phyloP scores from a whole-genome alignment of 2,329 filamentous ascomycete species.

The Aspergillus jensenii region DNA sequence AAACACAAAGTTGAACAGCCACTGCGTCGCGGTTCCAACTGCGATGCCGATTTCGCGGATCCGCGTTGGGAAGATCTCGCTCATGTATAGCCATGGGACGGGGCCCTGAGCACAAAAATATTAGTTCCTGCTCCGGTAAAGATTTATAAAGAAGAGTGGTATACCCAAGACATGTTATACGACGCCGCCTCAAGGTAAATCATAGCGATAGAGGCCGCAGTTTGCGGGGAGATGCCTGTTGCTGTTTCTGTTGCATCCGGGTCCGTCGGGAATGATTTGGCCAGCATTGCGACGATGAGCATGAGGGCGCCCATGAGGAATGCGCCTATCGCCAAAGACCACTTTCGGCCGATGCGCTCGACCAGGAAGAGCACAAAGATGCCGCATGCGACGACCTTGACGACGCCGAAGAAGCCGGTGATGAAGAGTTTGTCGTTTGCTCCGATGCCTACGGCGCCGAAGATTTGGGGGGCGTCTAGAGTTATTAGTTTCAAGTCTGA shows the following conservation, averaged over 20 bases:
- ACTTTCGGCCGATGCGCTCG: slow-evolving; percentile 50
- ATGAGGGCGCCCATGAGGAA: slow-evolving; percentile 53
- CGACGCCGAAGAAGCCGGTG: slow-evolving; percentile 52
- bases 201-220: slow-evolving; percentile 51
- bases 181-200: slow-evolving; percentile 39
- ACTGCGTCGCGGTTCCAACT: slow-evolving; percentile 37
- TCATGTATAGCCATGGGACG: slow-evolving; percentile 37
- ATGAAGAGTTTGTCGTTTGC: slow-evolving; percentile 46
- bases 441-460: slow-evolving; percentile 50
- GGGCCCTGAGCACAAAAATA: too few relatives aligned
- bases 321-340: slow-evolving; percentile 49
- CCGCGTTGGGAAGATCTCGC: slow-evolving; percentile 41
- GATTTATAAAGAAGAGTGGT: not conserved
- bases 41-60: slow-evolving; percentile 41
- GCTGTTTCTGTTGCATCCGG: slow-evolving; percentile 30
- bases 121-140: not conserved
- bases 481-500: not conserved
- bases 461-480: slow-evolving; percentile 50
- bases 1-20: slow-evolving; percentile 45
- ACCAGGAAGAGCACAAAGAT: slow-evolving; percentile 53
- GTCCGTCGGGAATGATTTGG: slow-evolving; percentile 44
- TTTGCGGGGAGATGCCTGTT: slow-evolving; percentile 28
- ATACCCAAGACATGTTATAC: slow-evolving; percentile 28
- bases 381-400: slow-evolving; percentile 51
- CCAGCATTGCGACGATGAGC: slow-evolving; percentile 51